Base-by-base conservation (phyloP, 768 basidiomycete genomes). In the Mycena indigotica region DNA sequence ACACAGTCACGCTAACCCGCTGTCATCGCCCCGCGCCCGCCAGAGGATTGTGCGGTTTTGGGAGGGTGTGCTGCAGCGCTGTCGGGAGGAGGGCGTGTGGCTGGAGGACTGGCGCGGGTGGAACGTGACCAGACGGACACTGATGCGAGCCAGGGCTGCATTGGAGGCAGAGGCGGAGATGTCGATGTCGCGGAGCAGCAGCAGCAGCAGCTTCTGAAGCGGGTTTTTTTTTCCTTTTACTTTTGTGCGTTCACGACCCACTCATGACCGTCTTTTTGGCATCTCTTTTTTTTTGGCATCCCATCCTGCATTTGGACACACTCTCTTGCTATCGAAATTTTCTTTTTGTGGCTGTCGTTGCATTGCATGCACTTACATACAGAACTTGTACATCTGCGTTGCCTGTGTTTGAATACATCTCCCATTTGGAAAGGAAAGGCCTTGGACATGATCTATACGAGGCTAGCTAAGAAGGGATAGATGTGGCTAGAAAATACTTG, bases 21-120 rank as follows among this genome's bases (percentile, higher is more conserved):
- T 61, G 44, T n/a, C 58, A 24, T 48, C 46, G 13, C 46, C 46
- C 6, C 46, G 61, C 51, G 56, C 53, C 56, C 39, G 55, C 19
- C 57, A 45, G 44, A 5, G 60, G 53, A 58, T 58, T 56, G 61
- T 71, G 32, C 26, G 65, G 45, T 80, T 88, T 55, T 84, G 83
- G 83, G 70, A 71, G 54, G 69, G 72, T 32, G 80, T 84, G 44
- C 53, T 84, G 48, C 69, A 71, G 46, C 70, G 77, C 56, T 88
- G 87, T 69, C 72, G 75, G 48, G 77, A 75, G 59, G 75, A 80
- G 6, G 79, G 75, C 30, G 85, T 89, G 56, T 84, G 81, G 78
- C 69, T 89, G 50, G 86, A 89, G 72, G 85, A 88, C 67, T 86
- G 79, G 62, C 67, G 69, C 1, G 88, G 88, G 17, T 72, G 82